phyloP scores from a whole-genome alignment of 2,329 filamentous ascomycete species.

The Exophiala viscosa region DNA sequence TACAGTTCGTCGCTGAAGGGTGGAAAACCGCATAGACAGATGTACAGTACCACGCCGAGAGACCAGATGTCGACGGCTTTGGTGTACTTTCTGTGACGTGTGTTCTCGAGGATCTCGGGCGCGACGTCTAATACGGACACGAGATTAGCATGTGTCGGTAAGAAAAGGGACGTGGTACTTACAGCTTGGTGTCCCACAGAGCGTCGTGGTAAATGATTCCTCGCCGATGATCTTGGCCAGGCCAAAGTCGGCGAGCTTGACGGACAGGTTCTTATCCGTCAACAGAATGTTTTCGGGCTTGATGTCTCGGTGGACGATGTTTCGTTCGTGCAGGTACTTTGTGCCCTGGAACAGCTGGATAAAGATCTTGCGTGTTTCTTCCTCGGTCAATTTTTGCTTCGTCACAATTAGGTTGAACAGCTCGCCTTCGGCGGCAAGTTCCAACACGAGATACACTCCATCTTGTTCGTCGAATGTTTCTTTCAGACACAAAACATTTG shows the following conservation, averaged over 20 bases:
- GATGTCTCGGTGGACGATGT: slow-evolving; percentile 96
- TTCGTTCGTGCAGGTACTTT: slow-evolving; percentile 94
- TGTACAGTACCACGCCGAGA: slow-evolving; percentile 94
- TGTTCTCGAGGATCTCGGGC: slow-evolving; percentile 85
- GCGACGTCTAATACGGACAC: slow-evolving; percentile 63
- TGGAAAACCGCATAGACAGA: slow-evolving; percentile 93
- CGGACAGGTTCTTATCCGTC: slow-evolving; percentile 74
- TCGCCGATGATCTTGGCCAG: slow-evolving; percentile 98
- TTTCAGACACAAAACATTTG: slow-evolving; percentile 86
- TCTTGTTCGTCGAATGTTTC: slow-evolving; percentile 91
- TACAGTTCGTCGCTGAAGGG: slow-evolving; percentile 94
- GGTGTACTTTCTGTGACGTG: slow-evolving; percentile 80
- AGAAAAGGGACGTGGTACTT: slow-evolving; percentile 35
- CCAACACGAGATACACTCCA: slow-evolving; percentile 85
- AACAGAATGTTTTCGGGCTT: slow-evolving; percentile 96
- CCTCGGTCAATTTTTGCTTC: slow-evolving; percentile 82
- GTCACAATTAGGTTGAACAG: slow-evolving; percentile 92
- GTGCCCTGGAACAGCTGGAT: slow-evolving; percentile 87
- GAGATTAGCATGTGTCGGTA: not conserved
- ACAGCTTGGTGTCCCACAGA: slow-evolving; percentile 92
- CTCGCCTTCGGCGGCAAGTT: slow-evolving; percentile 88
- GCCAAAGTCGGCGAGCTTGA: slow-evolving; percentile 95
- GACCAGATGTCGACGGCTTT: slow-evolving; percentile 96
- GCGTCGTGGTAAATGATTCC: slow-evolving; percentile 92
- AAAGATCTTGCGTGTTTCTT: slow-evolving; percentile 81